Conservation (phyloP, 768 basidiomycete species). For the Coprinopsis cinerea region DNA sequence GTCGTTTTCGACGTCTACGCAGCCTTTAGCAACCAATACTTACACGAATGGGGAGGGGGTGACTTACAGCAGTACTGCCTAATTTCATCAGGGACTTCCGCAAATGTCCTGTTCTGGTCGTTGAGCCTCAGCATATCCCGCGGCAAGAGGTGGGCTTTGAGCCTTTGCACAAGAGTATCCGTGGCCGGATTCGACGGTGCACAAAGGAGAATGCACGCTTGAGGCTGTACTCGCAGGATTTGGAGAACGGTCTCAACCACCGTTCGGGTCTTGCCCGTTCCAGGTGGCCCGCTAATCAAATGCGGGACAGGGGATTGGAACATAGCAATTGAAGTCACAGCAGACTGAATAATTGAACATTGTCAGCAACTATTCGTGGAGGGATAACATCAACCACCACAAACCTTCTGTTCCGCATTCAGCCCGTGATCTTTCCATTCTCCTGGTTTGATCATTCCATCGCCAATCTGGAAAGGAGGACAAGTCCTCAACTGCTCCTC, state of each 20-base stretch:
- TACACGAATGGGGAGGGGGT: neutral
- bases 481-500: conserved; percentile 22
- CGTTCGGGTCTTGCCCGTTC: conserved; percentile 50
- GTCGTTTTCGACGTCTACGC: conserved; percentile 39
- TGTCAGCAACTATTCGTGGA: neutral
- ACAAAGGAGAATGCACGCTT: conserved; percentile 43
- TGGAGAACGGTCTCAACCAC: conserved; percentile 45
- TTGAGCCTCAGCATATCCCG: conserved; percentile 44
- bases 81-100: conserved; percentile 41
- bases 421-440: conserved; percentile 42
- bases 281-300: conserved; percentile 45
- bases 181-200: conserved; percentile 49
- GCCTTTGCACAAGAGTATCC: conserved; percentile 40
- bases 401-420: conserved; percentile 41
- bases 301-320: conserved; percentile 42
- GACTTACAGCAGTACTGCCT: conserved; percentile 42
- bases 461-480: conserved; percentile 18
- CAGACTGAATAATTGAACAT: conserved; percentile 24
- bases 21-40: neutral
- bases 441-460: conserved; percentile 22
- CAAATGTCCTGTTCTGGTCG: conserved; percentile 43
- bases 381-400: too few species aligned
- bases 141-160: conserved; percentile 31
- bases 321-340: conserved; percentile 36
- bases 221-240: conserved; percentile 40